Percentiles rank a stretch among this genome's conserved stretches.
Evolutionary conservation across 2,329 filamentous ascomycete species (phyloP).

Genomic region (Pseudogymnoascus sp.): DNA sequence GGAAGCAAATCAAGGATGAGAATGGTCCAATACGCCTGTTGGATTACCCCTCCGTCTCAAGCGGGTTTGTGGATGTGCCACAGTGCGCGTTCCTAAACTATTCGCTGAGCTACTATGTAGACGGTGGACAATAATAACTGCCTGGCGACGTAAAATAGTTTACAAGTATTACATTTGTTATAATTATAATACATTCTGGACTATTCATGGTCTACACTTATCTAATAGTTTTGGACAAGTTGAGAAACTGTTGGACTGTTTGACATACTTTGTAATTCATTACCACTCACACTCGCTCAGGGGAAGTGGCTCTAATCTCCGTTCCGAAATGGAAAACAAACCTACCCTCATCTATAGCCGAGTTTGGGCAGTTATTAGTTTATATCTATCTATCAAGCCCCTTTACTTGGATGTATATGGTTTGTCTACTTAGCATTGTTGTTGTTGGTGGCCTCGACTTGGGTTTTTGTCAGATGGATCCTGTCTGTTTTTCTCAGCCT

Average conservation of each 20-base stretch:
- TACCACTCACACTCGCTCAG: too few species aligned
- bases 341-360: too few species aligned
- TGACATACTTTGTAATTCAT: too few species aligned
- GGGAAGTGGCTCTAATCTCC: too few species aligned
- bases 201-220: background rate
- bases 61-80: conserved; percentile 36
- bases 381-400: too few species aligned
- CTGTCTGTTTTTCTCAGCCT: too few species aligned
- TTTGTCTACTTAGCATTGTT: too few species aligned
- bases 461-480: too few species aligned
- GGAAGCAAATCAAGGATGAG: conserved; percentile 31
- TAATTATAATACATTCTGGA: background rate
- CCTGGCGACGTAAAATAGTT: background rate
- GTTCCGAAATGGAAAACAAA: too few species aligned
- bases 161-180: background rate
- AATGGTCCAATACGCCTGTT: conserved; percentile 35
- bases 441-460: too few species aligned
- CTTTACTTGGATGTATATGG: too few species aligned
- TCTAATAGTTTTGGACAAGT: background rate
- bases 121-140: conserved; percentile 15
- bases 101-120: conserved; percentile 33
- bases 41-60: conserved; percentile 35
- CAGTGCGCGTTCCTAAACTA: conserved; percentile 40
- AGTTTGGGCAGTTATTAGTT: too few species aligned
- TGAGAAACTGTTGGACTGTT: background rate